phyloP scores from a whole-genome alignment of 768 basidiomycete genomes.

The Mycena belliarum region DNA sequence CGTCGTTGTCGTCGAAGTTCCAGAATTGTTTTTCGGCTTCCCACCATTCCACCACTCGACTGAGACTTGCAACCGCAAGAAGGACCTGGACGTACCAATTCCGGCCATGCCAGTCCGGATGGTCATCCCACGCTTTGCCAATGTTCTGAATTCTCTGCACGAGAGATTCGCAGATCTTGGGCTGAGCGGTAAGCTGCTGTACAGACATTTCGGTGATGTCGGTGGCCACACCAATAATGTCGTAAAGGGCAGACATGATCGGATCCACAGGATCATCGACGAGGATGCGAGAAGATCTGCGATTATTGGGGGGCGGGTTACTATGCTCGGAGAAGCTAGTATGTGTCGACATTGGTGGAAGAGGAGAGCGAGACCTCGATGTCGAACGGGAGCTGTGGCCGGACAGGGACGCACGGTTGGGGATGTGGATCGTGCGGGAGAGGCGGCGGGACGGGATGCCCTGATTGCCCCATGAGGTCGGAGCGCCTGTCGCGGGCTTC shows the following conservation, averaged over 20 bases:
- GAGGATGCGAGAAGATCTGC: conserved; percentile 79
- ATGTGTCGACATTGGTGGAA: conserved; percentile 71
- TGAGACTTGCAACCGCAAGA: conserved; percentile 92
- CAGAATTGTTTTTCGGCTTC: conserved; percentile 99
- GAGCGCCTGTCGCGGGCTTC: conserved; percentile 50
- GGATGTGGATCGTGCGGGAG: conserved; percentile 82
- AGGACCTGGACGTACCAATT: conserved; percentile 98
- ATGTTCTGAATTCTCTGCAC: conserved; percentile 91
- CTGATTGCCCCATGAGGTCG: conserved; percentile 57
- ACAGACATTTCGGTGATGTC: conserved; percentile 92
- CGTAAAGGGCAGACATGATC: conserved; percentile 88
- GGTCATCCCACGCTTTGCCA: conserved; percentile 95
- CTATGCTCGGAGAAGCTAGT: conserved; percentile 62
- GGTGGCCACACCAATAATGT: conserved; percentile 89
- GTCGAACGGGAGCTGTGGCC: conserved; percentile 90
- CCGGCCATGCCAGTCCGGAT: conserved; percentile 96
- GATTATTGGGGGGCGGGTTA: conserved; percentile 51
- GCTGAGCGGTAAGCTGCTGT: conserved; percentile 79
- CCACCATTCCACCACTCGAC: conserved; percentile 99
- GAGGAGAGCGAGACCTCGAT: conserved; percentile 91
- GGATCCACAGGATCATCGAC: conserved; percentile 86
- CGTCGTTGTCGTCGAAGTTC: conserved; percentile 94
- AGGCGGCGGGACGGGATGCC: conserved; percentile 72
- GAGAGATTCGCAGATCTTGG: conserved; percentile 82
- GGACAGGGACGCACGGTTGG: conserved; percentile 63